Evolutionary conservation across 805 yeast genomes (phyloP), one percentile per base, ranked within the genome.

Genomic region (Candida taoyuanica): DNA sequence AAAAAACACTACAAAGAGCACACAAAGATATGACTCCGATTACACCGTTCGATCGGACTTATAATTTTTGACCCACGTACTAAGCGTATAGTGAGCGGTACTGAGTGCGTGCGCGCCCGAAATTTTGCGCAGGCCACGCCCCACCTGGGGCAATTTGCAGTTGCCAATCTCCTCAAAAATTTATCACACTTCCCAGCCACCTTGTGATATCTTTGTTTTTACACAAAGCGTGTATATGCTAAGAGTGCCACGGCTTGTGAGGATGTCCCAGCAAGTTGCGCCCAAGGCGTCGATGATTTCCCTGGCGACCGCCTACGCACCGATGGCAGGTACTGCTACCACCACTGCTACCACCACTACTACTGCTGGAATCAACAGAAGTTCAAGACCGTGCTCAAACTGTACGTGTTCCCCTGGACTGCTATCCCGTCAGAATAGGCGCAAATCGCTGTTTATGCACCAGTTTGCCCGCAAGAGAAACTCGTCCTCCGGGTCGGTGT

Each of bases 401-500:
- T 85, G 95, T 64, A 82, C 87, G 2, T 85, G 94, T 57, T 82
- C 91, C 1, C 93, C 93, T 5, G 95, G 95, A 4, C 64, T 85
- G 31, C 60, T 85, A 33, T 78, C 87, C 21, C 70, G 94, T 53
- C 74, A 70, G 43, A 76, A 74, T 53, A 70, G 81, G 50, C 67
- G 85, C 49, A 70, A 83, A 15, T 70, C 83, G 0, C 55, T 71
- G 20, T 65, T 73, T 40, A 74, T 76, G 42, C 70, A 58, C 48
- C 70, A 63, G 49, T 37, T 50, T 44, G 48, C 60, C 3, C 56
- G 61, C 37, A 61, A 65, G 41, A 53, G 54, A 30, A 21, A 21
- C 24, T 52, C 58, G 9, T 46, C 59, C 13, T 20, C 40, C 5
- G 42, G 48, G 5, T 39, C 44, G 9, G 25, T 46, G 17, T 27